Evolutionary conservation across 441 rosid species (phyloP).

Genomic region (Isatis lusitanica): DNA sequence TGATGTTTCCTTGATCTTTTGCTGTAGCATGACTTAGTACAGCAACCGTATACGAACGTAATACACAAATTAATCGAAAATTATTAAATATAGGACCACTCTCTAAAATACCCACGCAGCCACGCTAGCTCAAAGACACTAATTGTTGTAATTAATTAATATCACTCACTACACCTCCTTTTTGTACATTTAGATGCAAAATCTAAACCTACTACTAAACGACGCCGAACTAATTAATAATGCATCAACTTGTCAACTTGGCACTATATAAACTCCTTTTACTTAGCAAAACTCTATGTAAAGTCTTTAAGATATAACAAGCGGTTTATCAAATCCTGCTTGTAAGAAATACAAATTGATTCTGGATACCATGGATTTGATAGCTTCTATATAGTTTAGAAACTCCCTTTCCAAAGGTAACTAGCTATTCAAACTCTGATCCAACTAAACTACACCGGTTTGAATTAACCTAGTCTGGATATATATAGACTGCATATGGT

Average conservation of each 20-base stretch:
- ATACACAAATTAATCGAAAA: slow-evolving; percentile 11
- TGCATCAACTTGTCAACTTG: slow-evolving; percentile 31
- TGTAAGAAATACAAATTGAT: background rate
- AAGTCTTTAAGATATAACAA: background rate
- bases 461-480: background rate
- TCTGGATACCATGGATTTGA: background rate
- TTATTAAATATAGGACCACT: slow-evolving; percentile 33
- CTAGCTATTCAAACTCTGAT: background rate
- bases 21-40: slow-evolving; percentile 26
- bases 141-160: slow-evolving; percentile 18
- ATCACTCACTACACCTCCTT: slow-evolving; percentile 13
- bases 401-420: background rate
- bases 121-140: slow-evolving; percentile 27
- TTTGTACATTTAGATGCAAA: slow-evolving; percentile 22
- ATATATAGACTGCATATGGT: background rate
- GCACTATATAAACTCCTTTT: slow-evolving; percentile 6
- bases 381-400: background rate
- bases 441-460: background rate
- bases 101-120: slow-evolving; percentile 23
- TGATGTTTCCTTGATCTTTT: background rate
- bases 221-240: slow-evolving; percentile 30
- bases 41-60: slow-evolving; percentile 19
- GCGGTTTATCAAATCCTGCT: background rate
- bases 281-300: background rate
- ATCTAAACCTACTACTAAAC: slow-evolving; percentile 31